These are phyloP conservation scores for Aspergillus tanneri DNA, from an alignment of 2,329 filamentous ascomycete genomes.

Conservation along the genomic window DNA sequence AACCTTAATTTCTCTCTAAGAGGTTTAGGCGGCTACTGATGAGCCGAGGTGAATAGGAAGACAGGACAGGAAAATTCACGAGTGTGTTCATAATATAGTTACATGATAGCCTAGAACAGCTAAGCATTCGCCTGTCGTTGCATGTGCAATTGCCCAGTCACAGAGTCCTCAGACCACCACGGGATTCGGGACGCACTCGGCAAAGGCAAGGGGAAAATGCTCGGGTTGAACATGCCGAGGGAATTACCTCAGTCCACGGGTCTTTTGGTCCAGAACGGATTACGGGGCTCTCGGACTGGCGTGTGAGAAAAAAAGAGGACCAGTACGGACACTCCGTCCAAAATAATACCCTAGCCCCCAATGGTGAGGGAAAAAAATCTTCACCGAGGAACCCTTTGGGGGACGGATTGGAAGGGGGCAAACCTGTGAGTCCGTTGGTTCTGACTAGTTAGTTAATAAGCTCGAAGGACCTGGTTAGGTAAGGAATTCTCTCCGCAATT, in stretches of 20 bases:
- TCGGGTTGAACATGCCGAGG: constrained; percentile 26
- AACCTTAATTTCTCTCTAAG: too few relatives aligned
- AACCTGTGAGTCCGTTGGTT: neutral
- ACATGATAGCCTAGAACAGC: constrained; percentile 16
- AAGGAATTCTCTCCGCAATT: constrained; percentile 21
- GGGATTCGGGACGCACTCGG: constrained; percentile 28
- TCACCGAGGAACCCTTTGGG: constrained; percentile 26
- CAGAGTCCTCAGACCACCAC: constrained; percentile 25
- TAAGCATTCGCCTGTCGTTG: constrained; percentile 4
- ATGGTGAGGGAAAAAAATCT: constrained; percentile 2
- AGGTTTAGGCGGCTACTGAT: too few relatives aligned
- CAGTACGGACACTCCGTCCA: neutral
- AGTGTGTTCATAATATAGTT: constrained; percentile 19
- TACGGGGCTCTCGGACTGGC: neutral
- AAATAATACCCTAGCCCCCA: too few relatives aligned
- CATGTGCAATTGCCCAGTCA: constrained; percentile 11
- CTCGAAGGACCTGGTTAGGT: too few relatives aligned
- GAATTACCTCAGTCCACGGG: constrained; percentile 16
- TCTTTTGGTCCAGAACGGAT: neutral
- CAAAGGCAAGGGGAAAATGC: constrained; percentile 4
- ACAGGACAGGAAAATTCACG: neutral
- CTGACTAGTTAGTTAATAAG: too few relatives aligned
- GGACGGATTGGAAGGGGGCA: constrained; percentile 2
- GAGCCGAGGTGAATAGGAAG: too few relatives aligned
- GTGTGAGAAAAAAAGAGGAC: neutral